Conservation (phyloP, 2,329 filamentous ascomycete genomes). For the Penicillium sp. region DNA sequence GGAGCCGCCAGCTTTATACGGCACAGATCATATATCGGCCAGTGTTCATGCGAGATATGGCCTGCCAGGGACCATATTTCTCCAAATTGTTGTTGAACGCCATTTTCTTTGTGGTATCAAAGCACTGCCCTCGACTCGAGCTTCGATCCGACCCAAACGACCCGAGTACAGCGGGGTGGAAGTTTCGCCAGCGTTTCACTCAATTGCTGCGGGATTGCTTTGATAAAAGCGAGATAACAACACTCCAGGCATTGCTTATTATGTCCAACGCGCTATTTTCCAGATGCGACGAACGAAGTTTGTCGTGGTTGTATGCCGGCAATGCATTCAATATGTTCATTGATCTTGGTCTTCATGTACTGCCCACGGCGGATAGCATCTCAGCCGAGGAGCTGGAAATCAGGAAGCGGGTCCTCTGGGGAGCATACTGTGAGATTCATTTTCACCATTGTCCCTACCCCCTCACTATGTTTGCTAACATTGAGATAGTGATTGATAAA, state of each 20-base stretch:
- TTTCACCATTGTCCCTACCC: not conserved
- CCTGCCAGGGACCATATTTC: conserved; percentile 53
- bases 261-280: conserved; percentile 56
- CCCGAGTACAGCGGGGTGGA: conserved; percentile 52
- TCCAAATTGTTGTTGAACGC: conserved; percentile 56
- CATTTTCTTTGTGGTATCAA: conserved; percentile 51
- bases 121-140: conserved; percentile 50
- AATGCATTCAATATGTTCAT: conserved; percentile 56
- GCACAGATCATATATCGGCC: conserved; percentile 54
- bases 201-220: conserved; percentile 51
- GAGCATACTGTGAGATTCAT: conserved; percentile 37
- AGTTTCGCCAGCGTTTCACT: conserved; percentile 50
- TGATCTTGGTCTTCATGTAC: conserved; percentile 54
- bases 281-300: conserved; percentile 53
- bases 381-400: conserved; percentile 52
- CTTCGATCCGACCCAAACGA: conserved; percentile 51
- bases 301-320: conserved; percentile 57
- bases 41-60: conserved; percentile 56
- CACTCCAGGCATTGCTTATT: conserved; percentile 56
- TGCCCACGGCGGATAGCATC: conserved; percentile 39
- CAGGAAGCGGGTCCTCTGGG: conserved; percentile 50
- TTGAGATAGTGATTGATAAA: conserved; percentile 46
- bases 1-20: conserved; percentile 57
- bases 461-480: not conserved
- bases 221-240: conserved; percentile 55